Conservation (phyloP, 2,329 filamentous ascomycete species). For the Aspergillus texensis region DNA sequence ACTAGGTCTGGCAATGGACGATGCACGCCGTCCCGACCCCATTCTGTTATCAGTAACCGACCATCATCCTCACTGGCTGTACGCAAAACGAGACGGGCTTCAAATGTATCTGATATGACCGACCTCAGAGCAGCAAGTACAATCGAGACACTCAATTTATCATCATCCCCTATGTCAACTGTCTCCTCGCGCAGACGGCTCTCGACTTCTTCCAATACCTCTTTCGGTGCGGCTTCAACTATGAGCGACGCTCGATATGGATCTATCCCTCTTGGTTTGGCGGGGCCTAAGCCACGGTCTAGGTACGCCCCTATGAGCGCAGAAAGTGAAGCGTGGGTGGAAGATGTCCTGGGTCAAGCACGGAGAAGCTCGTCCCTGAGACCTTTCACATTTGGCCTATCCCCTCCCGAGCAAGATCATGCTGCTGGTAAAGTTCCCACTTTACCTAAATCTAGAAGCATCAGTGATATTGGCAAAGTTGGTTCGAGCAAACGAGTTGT, state of each 20-base stretch:
- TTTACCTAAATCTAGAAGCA: slow-evolving; percentile 38
- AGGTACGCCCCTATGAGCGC: slow-evolving; percentile 46
- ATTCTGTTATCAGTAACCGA: slow-evolving; percentile 39
- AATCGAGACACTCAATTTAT: slow-evolving; percentile 30
- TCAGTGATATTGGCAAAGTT: slow-evolving; percentile 42
- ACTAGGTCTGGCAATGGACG: slow-evolving; percentile 30
- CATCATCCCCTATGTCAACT: slow-evolving; percentile 33
- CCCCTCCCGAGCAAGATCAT: slow-evolving; percentile 20
- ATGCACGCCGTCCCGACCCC: slow-evolving; percentile 40
- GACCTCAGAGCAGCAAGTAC: slow-evolving; percentile 31
- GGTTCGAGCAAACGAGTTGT: slow-evolving; percentile 43
- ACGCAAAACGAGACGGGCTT: slow-evolving; percentile 41
- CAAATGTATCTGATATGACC: slow-evolving; percentile 36
- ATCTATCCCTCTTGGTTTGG: slow-evolving; percentile 48
- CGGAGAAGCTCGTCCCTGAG: slow-evolving; percentile 41
- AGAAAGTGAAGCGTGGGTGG: slow-evolving; percentile 52
- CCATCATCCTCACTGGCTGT: slow-evolving; percentile 43
- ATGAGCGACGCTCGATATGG: slow-evolving; percentile 30
- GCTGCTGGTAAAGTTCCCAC: slow-evolving; percentile 17
- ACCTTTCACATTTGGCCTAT: slow-evolving; percentile 27
- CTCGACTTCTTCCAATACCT: slow-evolving; percentile 43
- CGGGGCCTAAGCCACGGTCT: slow-evolving; percentile 46
- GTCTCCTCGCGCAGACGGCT: slow-evolving; percentile 34
- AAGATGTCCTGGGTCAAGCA: slow-evolving; percentile 49
- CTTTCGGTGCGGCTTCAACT: slow-evolving; percentile 33